Percentiles rank a stretch among this genome's conserved stretches.
These are phyloP conservation scores for Phytopythium montanum DNA, from an alignment of 352 stramenopile genomes.

Conservation along the genomic window DNA sequence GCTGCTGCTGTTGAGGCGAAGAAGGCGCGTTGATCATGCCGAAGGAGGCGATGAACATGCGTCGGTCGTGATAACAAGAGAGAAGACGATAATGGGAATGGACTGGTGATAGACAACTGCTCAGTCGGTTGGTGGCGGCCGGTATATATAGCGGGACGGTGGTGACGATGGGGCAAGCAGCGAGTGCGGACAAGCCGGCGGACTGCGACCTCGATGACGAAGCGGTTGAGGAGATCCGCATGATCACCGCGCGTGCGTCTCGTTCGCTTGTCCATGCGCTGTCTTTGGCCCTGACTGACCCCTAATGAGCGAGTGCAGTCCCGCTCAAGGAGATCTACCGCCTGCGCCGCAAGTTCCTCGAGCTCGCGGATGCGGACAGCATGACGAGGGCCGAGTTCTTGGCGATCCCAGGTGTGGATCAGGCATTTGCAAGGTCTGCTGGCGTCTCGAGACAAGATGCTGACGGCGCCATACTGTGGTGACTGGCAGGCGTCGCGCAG, in stretches of 20 bases:
- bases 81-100: background rate
- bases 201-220: constrained; percentile 49
- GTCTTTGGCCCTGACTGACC: background rate
- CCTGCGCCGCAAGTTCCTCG: constrained; percentile 39
- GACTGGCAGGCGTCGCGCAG: constrained; percentile 22
- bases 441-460: too few species aligned
- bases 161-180: constrained; percentile 17
- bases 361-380: constrained; percentile 27
- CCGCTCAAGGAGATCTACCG: constrained; percentile 49
- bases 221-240: constrained; percentile 52
- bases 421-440: too few species aligned
- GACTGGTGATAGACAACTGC: constrained; percentile 1
- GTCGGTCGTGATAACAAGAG: background rate
- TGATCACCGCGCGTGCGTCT: constrained; percentile 45
- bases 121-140: background rate
- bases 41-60: background rate
- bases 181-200: constrained; percentile 13
- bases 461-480: too few species aligned
- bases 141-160: background rate
- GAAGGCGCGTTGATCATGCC: background rate
- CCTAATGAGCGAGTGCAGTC: constrained; percentile 19
- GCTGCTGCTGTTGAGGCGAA: background rate
- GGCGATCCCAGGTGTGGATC: constrained; percentile 19
- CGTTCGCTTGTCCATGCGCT: background rate
- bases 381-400: constrained; percentile 64